A percentile compares a stretch with the other conserved stretches of the same genome.
These are phyloP conservation scores for Colletotrichum chrysophilum DNA, from an alignment of 2,329 filamentous ascomycete genomes.

Conservation along the genomic window DNA sequence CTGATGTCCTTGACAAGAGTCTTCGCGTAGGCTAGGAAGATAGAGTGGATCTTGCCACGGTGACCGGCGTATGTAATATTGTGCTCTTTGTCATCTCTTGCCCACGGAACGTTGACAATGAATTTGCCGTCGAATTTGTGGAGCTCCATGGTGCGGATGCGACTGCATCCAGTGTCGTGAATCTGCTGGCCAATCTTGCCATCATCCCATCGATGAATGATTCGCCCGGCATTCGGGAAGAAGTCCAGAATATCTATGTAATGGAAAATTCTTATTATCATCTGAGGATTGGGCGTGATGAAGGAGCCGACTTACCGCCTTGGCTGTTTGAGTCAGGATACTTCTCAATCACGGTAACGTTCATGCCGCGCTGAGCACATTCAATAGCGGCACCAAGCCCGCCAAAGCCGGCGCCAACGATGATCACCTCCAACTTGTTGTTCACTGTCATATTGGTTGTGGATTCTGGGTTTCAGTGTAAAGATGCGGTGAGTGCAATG, in stretches of 20 bases:
- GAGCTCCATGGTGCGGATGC: not conserved
- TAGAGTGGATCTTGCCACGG: not conserved
- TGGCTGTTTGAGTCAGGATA: conserved; percentile 32
- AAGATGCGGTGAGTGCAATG: not conserved
- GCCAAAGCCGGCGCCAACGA: conserved; percentile 51
- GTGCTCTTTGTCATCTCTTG: not conserved
- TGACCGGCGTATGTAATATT: not conserved
- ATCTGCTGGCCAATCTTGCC: conserved; percentile 32
- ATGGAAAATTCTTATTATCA: not conserved
- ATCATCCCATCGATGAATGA: conserved; percentile 61
- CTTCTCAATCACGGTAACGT: conserved; percentile 49
- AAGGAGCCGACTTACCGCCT: conserved; percentile 21
- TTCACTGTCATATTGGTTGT: not conserved
- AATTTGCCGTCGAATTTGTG: not conserved
- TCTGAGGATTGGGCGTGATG: not conserved
- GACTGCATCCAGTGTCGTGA: not conserved
- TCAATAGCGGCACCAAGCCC: conserved; percentile 65
- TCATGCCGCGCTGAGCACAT: conserved; percentile 60
- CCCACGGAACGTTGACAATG: not conserved
- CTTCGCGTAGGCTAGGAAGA: not conserved
- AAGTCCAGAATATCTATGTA: conserved; percentile 51
- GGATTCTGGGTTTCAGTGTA: not conserved
- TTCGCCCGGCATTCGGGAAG: conserved; percentile 60
- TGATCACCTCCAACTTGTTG: conserved; percentile 14
- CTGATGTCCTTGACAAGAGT: not conserved